Base-by-base conservation (phyloP, 257 asterid genomes). In the Fraxinus pennsylvanica region DNA sequence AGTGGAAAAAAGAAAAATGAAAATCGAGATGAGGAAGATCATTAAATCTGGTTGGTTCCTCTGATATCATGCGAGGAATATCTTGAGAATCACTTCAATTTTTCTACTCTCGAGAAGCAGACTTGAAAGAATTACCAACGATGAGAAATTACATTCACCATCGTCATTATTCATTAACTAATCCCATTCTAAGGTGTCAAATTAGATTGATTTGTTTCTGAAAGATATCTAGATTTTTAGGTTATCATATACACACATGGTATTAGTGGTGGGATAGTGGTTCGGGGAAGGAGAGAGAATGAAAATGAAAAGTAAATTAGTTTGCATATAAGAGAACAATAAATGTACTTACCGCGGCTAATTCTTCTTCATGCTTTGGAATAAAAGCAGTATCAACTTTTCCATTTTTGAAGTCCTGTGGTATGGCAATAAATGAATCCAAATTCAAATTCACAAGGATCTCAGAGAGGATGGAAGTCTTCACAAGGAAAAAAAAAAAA, bases 311-410 rank as follows among this genome's bases (percentile, higher is more conserved):
- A 7, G 33, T 21, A 65, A 57, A 27, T 43, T 30, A 22, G 27
- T 22, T 33, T 19, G 8, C 22, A 73, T 73, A 72, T 38, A 74
- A 36, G 33, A 70, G 68, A 47, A 21, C 59, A 52, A 78, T 35
- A 35, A 67, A 80, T 74, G 61, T 86, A 9, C 97, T 90, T 91
- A 96, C 99, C 89, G 90, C 89, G 71, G 97, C 96, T 68, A 96
- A 97, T 86, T 96, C 99, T 68, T 92, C 83, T 82, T 92, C 99
- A 59, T 96, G 99, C 89, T 93, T 96, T 25, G 99, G 99, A 81
- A 96, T 96, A 81, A 96, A 93, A 72, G 99, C 98, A 7, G 98
- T 96, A 79, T 96, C 99, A 80, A 96, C 97, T 35, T 90, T 92
- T 75, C 99, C 99, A 57, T 83, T 85, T 85, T 86, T 91, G 86